Conservation (phyloP, 352 stramenopile species). For the Phytophthora macrochlamydospora region DNA sequence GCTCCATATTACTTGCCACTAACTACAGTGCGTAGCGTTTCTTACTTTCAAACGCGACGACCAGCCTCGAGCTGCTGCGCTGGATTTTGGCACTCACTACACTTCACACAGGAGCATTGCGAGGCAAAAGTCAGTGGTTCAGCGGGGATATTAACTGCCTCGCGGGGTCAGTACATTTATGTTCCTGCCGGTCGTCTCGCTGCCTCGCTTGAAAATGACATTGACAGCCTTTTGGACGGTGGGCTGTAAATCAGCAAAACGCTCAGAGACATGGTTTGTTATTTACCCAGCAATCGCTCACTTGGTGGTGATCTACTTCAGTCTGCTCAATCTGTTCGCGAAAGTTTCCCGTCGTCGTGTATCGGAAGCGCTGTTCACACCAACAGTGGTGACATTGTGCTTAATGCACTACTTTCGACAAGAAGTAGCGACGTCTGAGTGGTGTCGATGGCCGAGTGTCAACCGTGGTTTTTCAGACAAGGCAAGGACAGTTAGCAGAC, state of each 20-base stretch:
- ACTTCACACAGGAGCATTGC: not conserved
- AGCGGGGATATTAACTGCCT: constrained; percentile 1
- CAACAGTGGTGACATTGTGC: constrained; percentile 25
- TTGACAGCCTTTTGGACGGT: constrained; percentile 8
- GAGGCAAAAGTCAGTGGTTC: constrained; percentile 5
- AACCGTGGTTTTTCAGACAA: not conserved
- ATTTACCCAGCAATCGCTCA: constrained; percentile 31
- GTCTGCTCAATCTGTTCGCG: constrained; percentile 31
- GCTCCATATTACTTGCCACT: constrained; percentile 22
- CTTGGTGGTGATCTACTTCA: constrained; percentile 29
- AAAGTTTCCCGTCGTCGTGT: constrained; percentile 30
- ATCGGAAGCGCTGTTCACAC: constrained; percentile 31
- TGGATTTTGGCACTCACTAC: constrained; percentile 1
- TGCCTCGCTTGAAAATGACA: constrained; percentile 8
- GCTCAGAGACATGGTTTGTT: constrained; percentile 32
- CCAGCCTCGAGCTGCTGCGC: not conserved
- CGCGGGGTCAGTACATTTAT: not conserved
- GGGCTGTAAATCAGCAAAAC: constrained; percentile 27
- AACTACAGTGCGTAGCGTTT: constrained; percentile 15
- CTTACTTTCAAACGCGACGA: constrained; percentile 6
- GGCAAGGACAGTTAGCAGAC: constrained; percentile 5
- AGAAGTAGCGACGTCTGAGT: constrained; percentile 8
- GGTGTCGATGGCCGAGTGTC: constrained; percentile 16
- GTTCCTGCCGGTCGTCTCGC: constrained; percentile 1
- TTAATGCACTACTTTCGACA: constrained; percentile 20